Evolutionary conservation across 176 grass and related monocot genomes (phyloP).

Genomic region (Aegilops bicornis): DNA sequence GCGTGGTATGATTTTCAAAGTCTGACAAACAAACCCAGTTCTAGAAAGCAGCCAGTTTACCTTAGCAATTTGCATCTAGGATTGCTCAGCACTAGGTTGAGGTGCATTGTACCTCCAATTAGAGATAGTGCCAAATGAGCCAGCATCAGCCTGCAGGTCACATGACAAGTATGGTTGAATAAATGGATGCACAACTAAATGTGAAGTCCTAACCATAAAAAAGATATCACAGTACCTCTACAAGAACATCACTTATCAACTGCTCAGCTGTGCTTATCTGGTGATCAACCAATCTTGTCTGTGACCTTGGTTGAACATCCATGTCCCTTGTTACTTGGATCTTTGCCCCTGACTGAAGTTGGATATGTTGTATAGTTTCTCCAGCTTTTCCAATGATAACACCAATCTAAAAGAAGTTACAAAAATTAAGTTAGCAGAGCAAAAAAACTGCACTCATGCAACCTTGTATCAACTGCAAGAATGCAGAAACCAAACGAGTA

Average conservation of each 20-base stretch:
- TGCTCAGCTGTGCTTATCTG: slow-evolving; percentile 88
- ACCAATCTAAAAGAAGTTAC: slow-evolving; percentile 56
- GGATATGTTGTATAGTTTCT: slow-evolving; percentile 82
- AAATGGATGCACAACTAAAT: background rate
- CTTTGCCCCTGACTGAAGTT: slow-evolving; percentile 87
- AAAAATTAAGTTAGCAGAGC: background rate
- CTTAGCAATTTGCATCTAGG: slow-evolving; percentile 89
- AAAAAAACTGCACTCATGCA: background rate
- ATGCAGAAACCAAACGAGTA: background rate
- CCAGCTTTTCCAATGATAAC: slow-evolving; percentile 93
- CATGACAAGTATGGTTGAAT: background rate
- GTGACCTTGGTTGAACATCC: slow-evolving; percentile 73
- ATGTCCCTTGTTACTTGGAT: slow-evolving; percentile 92
- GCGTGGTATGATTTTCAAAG: background rate
- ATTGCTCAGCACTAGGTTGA: slow-evolving; percentile 67
- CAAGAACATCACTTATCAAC: slow-evolving; percentile 70
- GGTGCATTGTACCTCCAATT: slow-evolving; percentile 47
- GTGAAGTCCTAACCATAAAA: background rate
- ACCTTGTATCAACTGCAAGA: background rate
- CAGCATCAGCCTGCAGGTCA: slow-evolving; percentile 70
- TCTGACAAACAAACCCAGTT: background rate
- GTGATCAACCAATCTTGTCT: slow-evolving; percentile 69
- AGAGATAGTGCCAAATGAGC: slow-evolving; percentile 50
- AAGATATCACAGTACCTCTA: slow-evolving; percentile 60
- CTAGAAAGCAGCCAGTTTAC: slow-evolving; percentile 24